Evolutionary conservation across 257 asterid species (phyloP), one percentile per base, ranked within the genome.

Genomic region (Ajuga chamaepitys): DNA sequence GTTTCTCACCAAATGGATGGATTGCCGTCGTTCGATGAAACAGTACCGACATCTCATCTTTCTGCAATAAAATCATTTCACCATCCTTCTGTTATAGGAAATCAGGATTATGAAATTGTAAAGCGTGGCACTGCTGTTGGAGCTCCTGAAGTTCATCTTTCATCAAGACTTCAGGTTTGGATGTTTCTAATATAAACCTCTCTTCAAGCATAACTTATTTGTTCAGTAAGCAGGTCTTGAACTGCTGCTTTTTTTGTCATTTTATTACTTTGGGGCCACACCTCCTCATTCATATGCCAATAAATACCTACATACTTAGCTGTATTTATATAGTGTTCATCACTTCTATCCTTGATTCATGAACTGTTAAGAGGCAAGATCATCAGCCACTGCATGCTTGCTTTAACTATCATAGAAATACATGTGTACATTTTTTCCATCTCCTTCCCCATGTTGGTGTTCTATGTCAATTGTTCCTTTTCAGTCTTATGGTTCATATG

Each of bases 81-180:
- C 25, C 86, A 85, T 58, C 95, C 95, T 68, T 80, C 88, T 3
- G 68, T 81, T 37, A 63, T 70, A 34, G 91, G 94, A 69, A 66
- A 74, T 62, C 99, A 89, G 79, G 83, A 89, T 62, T 93, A 78
- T 67, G 92, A 89, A 53, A 77, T 87, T 72, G 87, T 76, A 44
- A 87, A 77, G 75, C 86, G 70, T 34, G 97, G 99, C 62, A 82
- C 81, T 76, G 77, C 96, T 46, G 96, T 93, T 66, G 99, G 97
- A 35, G 78, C 75, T 70, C 95, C 99, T 62, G 99, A 93, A 70
- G 88, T 77, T 75, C 99, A 93, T 85, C 91, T 84, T 66, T 89
- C 99, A 17, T 57, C 99, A 60, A 83, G 51, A 64, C 95, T 93
- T 77, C 99, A 93, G 96, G 99, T 86, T 64, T 58, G 72, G 32